Base-by-base conservation (phyloP, 192 early-diverging fungal genomes). In the Mortierella claussenii region DNA sequence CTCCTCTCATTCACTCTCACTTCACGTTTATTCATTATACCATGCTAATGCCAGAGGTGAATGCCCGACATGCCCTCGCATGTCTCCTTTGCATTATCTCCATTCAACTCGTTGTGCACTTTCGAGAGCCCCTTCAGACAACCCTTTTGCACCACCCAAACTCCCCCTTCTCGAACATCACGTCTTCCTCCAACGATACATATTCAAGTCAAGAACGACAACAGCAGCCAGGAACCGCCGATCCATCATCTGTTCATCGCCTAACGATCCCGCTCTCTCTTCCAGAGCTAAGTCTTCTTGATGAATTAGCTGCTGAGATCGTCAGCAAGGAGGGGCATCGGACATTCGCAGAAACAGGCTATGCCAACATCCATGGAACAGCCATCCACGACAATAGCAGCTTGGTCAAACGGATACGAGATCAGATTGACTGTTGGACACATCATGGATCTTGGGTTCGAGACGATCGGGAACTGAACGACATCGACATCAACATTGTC, bases 361-460 rank as follows among this genome's bases (percentile, higher is more conserved):
- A 24, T 10, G 21, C 30, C 2, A 12, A 24, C 43, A 62, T 71
- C 23, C 60, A 58, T 24, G 69, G 69, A 15, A 55, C 69, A 0
- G 10, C 33, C 3, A 43, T 58, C 30, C 15, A 5, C 17, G 26
- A 20, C 31, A 15, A 55, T 32, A 11, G 36, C 10, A 24, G 21
- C 20, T 26, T 24, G 30, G 69, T 6, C 12, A 62, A 55, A n/a
- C 27, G 10, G 45, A 57, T 71, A n/a, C 60, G 69, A 12, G 69
- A 71, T 56, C 69, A 71, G 30, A 71, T 71, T 47, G 20, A 55
- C 17, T 71, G 69, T 33, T 71, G 69, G 69, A 63, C 69, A 18
- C 49, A 21, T 21, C n/a, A 63, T 63, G 69, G 69, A 9, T 40
- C 45, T 15, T 71, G 69, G 69, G 68, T 69, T 48, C 68, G 68